Conservation (phyloP, 2,329 filamentous ascomycete genomes). For the Neofusicoccum kwambonambiense region DNA sequence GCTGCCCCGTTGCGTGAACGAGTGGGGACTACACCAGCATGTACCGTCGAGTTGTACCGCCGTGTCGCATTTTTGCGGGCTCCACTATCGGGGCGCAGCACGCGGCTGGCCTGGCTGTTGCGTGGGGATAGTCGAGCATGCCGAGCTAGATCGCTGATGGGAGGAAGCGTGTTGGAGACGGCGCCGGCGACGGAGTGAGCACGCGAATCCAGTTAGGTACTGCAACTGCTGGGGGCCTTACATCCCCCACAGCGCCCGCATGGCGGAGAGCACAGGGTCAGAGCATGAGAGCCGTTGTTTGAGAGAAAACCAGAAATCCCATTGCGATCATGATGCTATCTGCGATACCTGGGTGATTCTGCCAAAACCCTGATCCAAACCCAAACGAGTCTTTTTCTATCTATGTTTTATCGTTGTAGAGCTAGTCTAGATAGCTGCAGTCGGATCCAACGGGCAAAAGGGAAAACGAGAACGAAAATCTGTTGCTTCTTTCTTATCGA, state of each 20-base stretch:
- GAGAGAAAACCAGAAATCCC: neutral
- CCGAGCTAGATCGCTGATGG: neutral
- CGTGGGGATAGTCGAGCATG: neutral
- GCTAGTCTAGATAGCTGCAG: neutral
- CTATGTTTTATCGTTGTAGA: neutral
- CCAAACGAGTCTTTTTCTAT: neutral
- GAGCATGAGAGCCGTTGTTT: neutral
- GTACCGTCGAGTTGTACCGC: slow-evolving; percentile 4
- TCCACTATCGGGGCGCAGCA: slow-evolving; percentile 13
- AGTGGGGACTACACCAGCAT: slow-evolving; percentile 5
- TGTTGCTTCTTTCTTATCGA: slow-evolving; percentile 13
- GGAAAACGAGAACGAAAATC: neutral
- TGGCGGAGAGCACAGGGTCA: neutral
- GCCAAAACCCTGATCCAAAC: neutral
- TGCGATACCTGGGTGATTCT: slow-evolving; percentile 10
- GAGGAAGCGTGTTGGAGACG: neutral
- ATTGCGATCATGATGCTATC: neutral
- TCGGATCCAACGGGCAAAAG: neutral
- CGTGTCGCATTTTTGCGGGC: neutral
- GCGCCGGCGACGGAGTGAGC: neutral
- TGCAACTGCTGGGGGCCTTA: neutral
- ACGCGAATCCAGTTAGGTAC: slow-evolving; percentile 1
- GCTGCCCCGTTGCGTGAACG: neutral
- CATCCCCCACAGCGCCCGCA: neutral
- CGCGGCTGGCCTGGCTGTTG: neutral